Percentiles rank a stretch among this genome's conserved stretches.
Conservation (phyloP, 1,139 yeast genomes). For the Magnusiomyces tetraspermus region DNA sequence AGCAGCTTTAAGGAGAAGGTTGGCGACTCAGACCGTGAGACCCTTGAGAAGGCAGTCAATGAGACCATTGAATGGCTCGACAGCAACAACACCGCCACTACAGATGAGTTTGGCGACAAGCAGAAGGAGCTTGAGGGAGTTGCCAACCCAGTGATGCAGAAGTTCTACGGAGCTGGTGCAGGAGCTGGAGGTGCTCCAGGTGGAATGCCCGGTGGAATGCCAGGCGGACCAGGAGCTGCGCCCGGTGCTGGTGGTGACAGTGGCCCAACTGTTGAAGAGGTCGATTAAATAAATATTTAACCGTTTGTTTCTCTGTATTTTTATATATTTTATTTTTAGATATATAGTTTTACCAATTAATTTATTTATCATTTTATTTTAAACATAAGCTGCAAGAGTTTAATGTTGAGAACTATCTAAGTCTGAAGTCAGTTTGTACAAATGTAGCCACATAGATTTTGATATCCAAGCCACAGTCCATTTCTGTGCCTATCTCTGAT, state of each 20-base stretch:
- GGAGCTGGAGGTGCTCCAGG: conserved; percentile 50
- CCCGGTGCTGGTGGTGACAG: conserved; percentile 22
- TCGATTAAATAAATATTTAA: conserved; percentile 1
- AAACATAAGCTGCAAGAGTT: no score
- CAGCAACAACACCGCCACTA: conserved; percentile 74
- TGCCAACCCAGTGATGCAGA: conserved; percentile 90
- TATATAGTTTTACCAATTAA: not conserved
- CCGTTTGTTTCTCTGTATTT: not conserved
- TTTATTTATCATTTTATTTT: not conserved
- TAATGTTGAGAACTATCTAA: no score
- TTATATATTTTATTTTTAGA: no score
- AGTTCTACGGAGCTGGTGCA: conserved; percentile 57
- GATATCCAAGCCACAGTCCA: no score
- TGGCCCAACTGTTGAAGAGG: conserved; percentile 8
- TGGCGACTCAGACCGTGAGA: conserved; percentile 67
- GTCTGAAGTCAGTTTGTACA: no score
- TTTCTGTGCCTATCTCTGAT: no score
- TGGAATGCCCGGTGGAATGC: conserved; percentile 40
- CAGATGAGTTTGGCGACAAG: conserved; percentile 79
- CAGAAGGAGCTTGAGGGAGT: conserved; percentile 90
- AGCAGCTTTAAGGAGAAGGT: conserved; percentile 76
- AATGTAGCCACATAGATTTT: no score
- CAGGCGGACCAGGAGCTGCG: conserved; percentile 28
- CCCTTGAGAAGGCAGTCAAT: conserved; percentile 73
- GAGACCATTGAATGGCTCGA: conserved; percentile 86